phyloP scores from a whole-genome alignment of 176 grass and related monocot species.

The Rhipidocladum racemiflorum region DNA sequence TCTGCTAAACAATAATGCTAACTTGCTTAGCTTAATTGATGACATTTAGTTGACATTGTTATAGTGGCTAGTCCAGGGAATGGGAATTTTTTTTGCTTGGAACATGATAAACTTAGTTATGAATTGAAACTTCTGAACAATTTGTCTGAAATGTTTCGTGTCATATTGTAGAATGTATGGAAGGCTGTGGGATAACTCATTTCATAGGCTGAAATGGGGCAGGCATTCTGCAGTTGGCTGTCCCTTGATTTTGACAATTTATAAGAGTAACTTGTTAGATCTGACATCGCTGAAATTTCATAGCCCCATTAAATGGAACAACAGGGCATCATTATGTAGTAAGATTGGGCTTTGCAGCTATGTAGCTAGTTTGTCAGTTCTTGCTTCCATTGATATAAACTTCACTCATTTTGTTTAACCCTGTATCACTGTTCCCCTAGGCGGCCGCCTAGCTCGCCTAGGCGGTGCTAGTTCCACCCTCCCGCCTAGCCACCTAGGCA shows the following conservation, averaged over 20 bases:
- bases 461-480: too few relatives aligned
- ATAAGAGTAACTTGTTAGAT: background rate
- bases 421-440: too few relatives aligned
- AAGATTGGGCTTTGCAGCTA: too few relatives aligned
- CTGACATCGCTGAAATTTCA: background rate
- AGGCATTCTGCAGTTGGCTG: background rate
- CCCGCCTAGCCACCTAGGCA: too few relatives aligned
- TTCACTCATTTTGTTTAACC: too few relatives aligned
- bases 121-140: background rate
- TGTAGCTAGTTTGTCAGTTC: too few relatives aligned
- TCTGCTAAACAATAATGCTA: background rate
- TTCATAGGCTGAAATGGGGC: background rate
- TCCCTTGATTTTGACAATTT: background rate
- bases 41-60: background rate
- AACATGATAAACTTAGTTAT: background rate
- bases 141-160: background rate
- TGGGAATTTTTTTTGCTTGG: background rate
- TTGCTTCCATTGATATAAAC: too few relatives aligned
- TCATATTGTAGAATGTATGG: background rate
- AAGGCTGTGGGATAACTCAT: background rate
- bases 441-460: too few relatives aligned
- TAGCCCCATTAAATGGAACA: too few relatives aligned
- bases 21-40: background rate
- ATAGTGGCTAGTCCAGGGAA: background rate
- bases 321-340: too few relatives aligned